Percentiles rank a stretch among this genome's conserved stretches.
These are phyloP conservation scores for Myxozyma sirexii DNA, from an alignment of 805 yeast genomes.

Conservation along the genomic window DNA sequence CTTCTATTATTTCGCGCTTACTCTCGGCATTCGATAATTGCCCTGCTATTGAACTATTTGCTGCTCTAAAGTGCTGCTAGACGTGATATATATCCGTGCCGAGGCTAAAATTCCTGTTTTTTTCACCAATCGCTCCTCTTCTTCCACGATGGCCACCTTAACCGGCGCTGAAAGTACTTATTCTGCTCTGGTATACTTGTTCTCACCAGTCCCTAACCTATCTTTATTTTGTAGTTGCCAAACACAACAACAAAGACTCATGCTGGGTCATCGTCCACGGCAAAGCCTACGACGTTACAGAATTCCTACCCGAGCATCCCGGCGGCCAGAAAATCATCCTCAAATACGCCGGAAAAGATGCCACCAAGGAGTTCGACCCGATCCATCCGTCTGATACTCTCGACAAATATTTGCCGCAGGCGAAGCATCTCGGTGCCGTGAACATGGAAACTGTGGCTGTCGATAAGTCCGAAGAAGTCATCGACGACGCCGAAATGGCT, in stretches of 20 bases:
- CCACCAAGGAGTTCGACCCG: constrained; percentile 82
- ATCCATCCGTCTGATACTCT: constrained; percentile 89
- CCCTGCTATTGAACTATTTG: too few species aligned
- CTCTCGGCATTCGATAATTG: too few species aligned
- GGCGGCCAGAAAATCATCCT: constrained; percentile 61
- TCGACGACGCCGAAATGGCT: constrained; percentile 48
- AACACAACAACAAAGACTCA: constrained; percentile 60
- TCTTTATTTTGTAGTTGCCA: too few species aligned
- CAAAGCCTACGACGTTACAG: constrained; percentile 76
- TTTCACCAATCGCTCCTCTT: not conserved
- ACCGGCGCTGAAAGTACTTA: not conserved
- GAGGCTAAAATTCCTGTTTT: not conserved
- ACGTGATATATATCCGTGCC: too few species aligned
- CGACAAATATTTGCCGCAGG: constrained; percentile 58
- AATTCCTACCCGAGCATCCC: constrained; percentile 60
- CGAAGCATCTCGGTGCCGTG: constrained; percentile 62
- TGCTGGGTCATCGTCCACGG: constrained; percentile 87
- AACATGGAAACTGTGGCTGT: constrained; percentile 39
- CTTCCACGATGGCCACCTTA: not conserved
- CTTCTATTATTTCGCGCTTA: too few species aligned
- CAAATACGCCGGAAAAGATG: constrained; percentile 71
- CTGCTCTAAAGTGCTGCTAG: too few species aligned
- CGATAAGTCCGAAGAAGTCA: constrained; percentile 35
- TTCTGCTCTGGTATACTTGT: too few species aligned
- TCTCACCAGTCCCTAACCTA: too few species aligned